Base-by-base conservation (phyloP, 306 rosid species). In the Betula pendula region DNA sequence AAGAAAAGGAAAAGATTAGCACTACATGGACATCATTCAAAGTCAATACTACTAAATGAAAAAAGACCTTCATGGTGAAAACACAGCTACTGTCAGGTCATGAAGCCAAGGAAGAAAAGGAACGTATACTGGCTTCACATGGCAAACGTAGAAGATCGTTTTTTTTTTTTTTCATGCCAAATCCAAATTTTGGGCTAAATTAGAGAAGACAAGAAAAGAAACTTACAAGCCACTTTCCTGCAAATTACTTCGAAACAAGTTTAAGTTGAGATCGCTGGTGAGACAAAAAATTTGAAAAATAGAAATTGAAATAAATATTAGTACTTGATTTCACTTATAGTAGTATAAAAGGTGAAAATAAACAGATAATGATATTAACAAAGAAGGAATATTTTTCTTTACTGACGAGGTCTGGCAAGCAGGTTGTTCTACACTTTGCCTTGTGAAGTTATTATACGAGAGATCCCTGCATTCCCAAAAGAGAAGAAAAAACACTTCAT, bases 391-490 rank as follows among this genome's bases (percentile, higher is more conserved):
- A 11, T 5, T 22, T 59, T 22, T 10, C 19, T 59, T 3, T 29
- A 59, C 67, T 40, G 20, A 45, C 49, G 15, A 45, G 16, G 38
- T 4, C 0, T 44, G 72, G 22, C 72, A 68, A 22, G 72, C 53
- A 8, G 38, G 52, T 13, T 68, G 53, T 12, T 68, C 72, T 9
- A 10, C 19, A 12, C 52, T 22, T 68, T 68, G 72, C 53, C 50
- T 42, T 20, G 35, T 4, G 13, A 68, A 68, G 35, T 68, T 68
- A 68, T 68, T 68, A 38, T 68, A 68, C 0, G 72, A 68, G 13
- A 68, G 72, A 44, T 68, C 72, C 16, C 72, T 68, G 72, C 35
- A 43, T 22, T 45, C 49, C 49, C 22, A 31, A 62, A 17, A 35
- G 15, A 27, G 19, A 8, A 19, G 31, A 31, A 59, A 5, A 7